phyloP scores from a whole-genome alignment of 225 moss, liverwort and hornwort species.

The Climacium dendroides region DNA sequence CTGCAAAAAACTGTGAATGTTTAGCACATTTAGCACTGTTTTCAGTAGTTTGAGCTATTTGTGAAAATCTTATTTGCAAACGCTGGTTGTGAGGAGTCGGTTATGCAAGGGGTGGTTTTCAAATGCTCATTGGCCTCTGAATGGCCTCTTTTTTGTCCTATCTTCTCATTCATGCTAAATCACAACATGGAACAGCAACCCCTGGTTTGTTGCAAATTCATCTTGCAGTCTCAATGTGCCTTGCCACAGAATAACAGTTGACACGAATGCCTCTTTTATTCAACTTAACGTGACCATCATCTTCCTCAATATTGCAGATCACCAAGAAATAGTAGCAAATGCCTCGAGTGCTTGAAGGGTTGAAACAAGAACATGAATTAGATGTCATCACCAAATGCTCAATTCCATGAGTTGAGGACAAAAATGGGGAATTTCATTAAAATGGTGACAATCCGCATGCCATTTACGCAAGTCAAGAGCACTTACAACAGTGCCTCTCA shows the following conservation, averaged over 20 bases:
- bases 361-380: not conserved
- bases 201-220: slow-evolving; percentile 14
- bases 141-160: not conserved
- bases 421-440: too few species aligned
- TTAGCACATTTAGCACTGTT: not conserved
- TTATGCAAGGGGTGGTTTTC: not conserved
- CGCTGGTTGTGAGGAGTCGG: not conserved
- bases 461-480: too few species aligned
- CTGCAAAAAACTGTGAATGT: not conserved
- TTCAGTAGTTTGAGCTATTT: not conserved
- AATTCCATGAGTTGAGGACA: not conserved
- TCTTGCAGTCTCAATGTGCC: not conserved
- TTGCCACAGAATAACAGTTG: not conserved
- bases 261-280: not conserved
- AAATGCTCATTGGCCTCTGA: not conserved
- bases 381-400: not conserved
- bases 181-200: slow-evolving; percentile 14
- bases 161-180: slow-evolving; percentile 12
- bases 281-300: not conserved
- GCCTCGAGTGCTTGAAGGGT: not conserved
- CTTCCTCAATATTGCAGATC: not conserved
- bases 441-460: too few species aligned
- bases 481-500: too few species aligned
- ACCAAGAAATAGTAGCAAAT: not conserved
- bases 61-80: not conserved